Conservation (phyloP, 257 asterid genomes). For the Ilex aquifolium region DNA sequence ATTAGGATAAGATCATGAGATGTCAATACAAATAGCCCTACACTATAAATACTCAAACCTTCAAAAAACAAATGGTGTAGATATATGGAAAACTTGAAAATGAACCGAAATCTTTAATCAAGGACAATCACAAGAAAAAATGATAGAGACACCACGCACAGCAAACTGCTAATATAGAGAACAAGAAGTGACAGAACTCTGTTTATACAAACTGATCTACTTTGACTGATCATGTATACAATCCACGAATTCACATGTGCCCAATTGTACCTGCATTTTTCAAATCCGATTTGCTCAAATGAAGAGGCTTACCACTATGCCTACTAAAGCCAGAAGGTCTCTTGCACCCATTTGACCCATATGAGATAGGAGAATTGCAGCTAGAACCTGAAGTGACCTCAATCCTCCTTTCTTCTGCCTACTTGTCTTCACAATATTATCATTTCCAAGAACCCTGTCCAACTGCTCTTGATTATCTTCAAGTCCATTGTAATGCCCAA, state of each 20-base stretch:
- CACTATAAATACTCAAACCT: too few species aligned
- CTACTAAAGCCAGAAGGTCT: constrained; percentile 68
- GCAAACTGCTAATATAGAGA: background rate
- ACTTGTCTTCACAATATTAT: constrained; percentile 33
- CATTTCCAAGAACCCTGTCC: constrained; percentile 35
- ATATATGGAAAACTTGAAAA: too few species aligned
- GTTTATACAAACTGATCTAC: background rate
- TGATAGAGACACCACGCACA: background rate
- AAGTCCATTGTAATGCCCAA: constrained; percentile 43
- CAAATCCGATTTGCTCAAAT: background rate
- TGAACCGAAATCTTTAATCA: too few species aligned
- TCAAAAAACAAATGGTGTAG: too few species aligned
- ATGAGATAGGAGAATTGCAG: constrained; percentile 81
- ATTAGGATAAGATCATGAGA: too few species aligned
- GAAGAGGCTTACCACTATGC: constrained; percentile 71
- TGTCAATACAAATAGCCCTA: too few species aligned
- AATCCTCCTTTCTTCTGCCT: constrained; percentile 79
- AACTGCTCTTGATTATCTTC: constrained; percentile 28
- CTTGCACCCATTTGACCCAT: constrained; percentile 78
- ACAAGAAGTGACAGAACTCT: too few species aligned
- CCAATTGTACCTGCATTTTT: background rate
- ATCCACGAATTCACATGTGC: background rate
- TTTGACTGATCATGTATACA: too few species aligned
- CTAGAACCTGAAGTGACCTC: constrained; percentile 84
- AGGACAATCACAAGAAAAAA: background rate